Base-by-base conservation (phyloP, 768 basidiomycete genomes). In the Crepidotus variabilis region DNA sequence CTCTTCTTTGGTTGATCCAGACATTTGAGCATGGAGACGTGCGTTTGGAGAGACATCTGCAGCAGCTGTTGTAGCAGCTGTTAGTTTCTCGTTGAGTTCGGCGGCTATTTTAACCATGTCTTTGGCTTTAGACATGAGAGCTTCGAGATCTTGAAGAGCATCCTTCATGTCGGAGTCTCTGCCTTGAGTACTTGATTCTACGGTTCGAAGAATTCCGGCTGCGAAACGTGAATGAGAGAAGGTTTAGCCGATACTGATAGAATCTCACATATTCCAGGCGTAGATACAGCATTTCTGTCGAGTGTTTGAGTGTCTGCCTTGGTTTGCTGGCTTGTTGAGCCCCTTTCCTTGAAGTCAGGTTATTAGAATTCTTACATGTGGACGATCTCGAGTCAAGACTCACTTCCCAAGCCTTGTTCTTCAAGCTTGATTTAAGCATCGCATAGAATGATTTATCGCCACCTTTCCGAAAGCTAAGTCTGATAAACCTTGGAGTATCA, bases 101-200 rank as follows among this genome's bases (percentile, higher is more conserved):
- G 86, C 87, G 2, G 96, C 94, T 21, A 98, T 79, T 28, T 82
- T 82, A 55, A 95, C 94, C 86, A 98, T 96, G 62, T 95, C 93
- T 60, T 85, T 88, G 1, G 94, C 94, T 67, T 95, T 91, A 49
- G 87, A 77, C 89, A 91, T 94, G 47, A 98, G 72, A 0, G 88
- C 88, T 67, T 98, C 93, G 33, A 98, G 80, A 65, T 98, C 97
- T 61, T 85, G 78, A 32, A 98, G 77, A 0, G 94, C 90, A 60
- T 86, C 84, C 22, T 79, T 78, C 73, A 98, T 82, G 60, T 86
- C 78, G 7, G 79, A 80, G 47, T 85, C 80, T 14, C 85, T 77
- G 4, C 78, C 80, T 62, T 86, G 80, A 1, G 85, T 82, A 8
- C 85, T 83, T 13, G 79, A 75, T 68, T 90, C 85, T 43, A 94